A percentile compares a stretch with the other conserved stretches of the same genome.
Conservation (phyloP, 2,329 filamentous ascomycete species). For the Diaporthe sp. region DNA sequence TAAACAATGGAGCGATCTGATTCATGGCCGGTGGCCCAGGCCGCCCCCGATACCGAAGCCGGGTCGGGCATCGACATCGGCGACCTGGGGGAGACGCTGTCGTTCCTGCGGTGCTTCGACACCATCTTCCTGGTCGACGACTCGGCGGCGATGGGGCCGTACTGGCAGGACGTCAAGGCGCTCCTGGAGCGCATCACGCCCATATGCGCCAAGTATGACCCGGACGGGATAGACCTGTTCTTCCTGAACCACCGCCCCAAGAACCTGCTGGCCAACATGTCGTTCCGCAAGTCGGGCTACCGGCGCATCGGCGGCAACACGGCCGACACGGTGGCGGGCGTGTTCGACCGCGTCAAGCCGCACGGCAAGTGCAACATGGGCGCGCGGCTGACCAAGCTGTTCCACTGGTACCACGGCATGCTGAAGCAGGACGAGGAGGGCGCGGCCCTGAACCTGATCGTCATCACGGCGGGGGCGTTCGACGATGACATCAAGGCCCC, state of each 20-base stretch:
- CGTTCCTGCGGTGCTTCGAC: slow-evolving; percentile 36
- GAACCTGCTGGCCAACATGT: slow-evolving; percentile 35
- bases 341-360: slow-evolving; percentile 41
- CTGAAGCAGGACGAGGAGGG: slow-evolving; percentile 42
- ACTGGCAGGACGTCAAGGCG: slow-evolving; percentile 33
- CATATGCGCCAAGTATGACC: slow-evolving; percentile 36
- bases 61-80: slow-evolving; percentile 31
- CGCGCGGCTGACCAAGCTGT: slow-evolving; percentile 40
- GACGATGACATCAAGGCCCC: slow-evolving; percentile 38
- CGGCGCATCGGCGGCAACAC: slow-evolving; percentile 38
- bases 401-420: slow-evolving; percentile 43
- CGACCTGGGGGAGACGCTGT: slow-evolving; percentile 35
- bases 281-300: slow-evolving; percentile 39
- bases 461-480: slow-evolving; percentile 41
- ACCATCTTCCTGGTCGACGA: slow-evolving; percentile 37
- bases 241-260: slow-evolving; percentile 36
- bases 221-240: slow-evolving; percentile 36
- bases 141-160: slow-evolving; percentile 34
- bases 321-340: slow-evolving; percentile 40
- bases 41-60: slow-evolving; percentile 17
- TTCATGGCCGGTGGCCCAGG: slow-evolving; percentile 29
- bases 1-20: slow-evolving; percentile 15
- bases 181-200: slow-evolving; percentile 35
- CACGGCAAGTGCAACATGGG: slow-evolving; percentile 43
- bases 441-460: slow-evolving; percentile 43